Evolutionary conservation across 2,329 filamentous ascomycete species (phyloP).

Genomic region (Penicillium sp.): DNA sequence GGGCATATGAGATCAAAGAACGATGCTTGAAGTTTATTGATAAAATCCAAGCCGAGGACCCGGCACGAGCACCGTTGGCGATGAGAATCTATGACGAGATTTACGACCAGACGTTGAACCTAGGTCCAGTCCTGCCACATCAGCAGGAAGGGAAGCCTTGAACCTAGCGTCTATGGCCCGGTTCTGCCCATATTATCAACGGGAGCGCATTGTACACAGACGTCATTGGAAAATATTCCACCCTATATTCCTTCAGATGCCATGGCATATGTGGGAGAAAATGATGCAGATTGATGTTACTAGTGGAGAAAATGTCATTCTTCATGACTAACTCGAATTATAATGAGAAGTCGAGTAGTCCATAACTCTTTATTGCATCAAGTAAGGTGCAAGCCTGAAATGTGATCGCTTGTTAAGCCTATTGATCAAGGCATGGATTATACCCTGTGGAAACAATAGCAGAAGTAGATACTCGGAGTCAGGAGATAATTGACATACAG

Average conservation of each 20-base stretch:
- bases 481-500: no score
- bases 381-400: no score
- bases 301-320: background rate
- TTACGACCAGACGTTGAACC: background rate
- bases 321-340: background rate
- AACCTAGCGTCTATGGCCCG: background rate
- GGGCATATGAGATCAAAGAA: background rate
- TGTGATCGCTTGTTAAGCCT: no score
- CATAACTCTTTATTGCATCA: no score
- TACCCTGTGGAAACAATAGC: no score
- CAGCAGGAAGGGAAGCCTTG: background rate
- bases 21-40: background rate
- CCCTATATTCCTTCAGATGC: background rate
- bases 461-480: no score
- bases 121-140: background rate
- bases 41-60: background rate
- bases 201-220: background rate
- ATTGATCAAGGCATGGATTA: background rate
- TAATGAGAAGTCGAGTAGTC: no score
- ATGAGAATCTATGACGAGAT: background rate
- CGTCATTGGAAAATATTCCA: background rate
- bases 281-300: background rate
- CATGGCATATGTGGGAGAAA: background rate
- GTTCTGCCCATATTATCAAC: background rate
- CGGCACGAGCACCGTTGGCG: background rate